Percentiles rank a stretch among this genome's conserved stretches.
Conservation (phyloP, 371 early-diverging fungal genomes). For the Phascolomyces articulosus region DNA sequence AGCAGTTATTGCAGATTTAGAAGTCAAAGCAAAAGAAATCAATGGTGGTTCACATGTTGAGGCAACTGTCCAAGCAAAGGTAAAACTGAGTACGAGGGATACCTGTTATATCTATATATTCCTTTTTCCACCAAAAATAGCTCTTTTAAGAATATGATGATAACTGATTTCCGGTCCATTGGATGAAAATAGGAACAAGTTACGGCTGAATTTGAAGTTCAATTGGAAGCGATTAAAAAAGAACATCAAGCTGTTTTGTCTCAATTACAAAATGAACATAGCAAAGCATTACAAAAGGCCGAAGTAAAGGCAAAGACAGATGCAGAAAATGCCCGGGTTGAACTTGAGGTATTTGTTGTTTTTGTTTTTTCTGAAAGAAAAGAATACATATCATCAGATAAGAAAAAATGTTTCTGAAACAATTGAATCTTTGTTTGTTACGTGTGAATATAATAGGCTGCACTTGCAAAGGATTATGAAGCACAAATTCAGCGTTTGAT, state of each 20-base stretch:
- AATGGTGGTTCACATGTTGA: not conserved
- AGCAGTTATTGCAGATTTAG: conserved; percentile 15
- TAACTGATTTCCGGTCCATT: too few species aligned
- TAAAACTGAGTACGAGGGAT: too few species aligned
- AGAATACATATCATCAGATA: not conserved
- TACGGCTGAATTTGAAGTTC: not conserved
- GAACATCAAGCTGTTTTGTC: not conserved
- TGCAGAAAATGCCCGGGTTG: conserved; percentile 10
- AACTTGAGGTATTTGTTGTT: conserved; percentile 3
- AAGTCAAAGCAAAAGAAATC: conserved; percentile 12
- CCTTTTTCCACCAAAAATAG: not conserved
- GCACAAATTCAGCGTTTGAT: conserved; percentile 14
- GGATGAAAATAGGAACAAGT: not conserved
- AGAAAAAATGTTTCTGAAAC: not conserved
- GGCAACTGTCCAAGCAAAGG: conserved; percentile 6
- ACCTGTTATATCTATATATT: not conserved
- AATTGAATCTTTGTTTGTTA: too few species aligned
- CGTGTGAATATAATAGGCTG: not conserved
- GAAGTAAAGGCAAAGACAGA: conserved; percentile 6
- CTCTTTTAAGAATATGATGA: not conserved
- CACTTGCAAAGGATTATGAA: conserved; percentile 19
- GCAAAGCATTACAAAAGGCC: conserved; percentile 7
- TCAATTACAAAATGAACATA: not conserved
- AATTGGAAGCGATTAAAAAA: not conserved
- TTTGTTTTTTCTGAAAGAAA: not conserved